Base-by-base conservation (phyloP, 495 filamentous ascomycete genomes). In the Annulohypoxylon stygium region DNA sequence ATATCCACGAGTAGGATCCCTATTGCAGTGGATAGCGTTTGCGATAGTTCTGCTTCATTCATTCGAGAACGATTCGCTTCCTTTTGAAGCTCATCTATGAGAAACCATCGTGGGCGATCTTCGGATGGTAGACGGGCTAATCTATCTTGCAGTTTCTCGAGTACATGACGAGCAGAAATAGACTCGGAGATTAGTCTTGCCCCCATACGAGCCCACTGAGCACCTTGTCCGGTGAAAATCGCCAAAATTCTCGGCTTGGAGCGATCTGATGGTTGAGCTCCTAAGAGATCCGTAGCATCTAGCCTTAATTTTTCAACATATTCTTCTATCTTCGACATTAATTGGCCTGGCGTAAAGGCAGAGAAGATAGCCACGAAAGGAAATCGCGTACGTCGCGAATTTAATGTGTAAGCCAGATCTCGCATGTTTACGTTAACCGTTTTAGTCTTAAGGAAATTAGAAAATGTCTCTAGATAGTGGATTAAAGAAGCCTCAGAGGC, bases 1-100 rank as follows among this genome's bases (percentile, higher is more conserved):
- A 90, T 59, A 4, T 87, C 80, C 0, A 88, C 83, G 3, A 90
- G 66, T 0, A 82, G 41, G n/a, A 88, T 75, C 53, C 88, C 84
- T 0, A 88, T 30, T 0, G 85, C 84, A 0, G 85, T 85, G 41
- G 84, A 86, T 0, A 87, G 54, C 0, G 88, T 85, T 61, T 88
- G 86, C 0, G 83, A 82, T 0, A 88, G 8, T 2, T 59, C 79
- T 0, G 83, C 81, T 34, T 83, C 70, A 2, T 71, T 71, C 0
- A 71, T 0, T 0, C 79, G 43, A 0, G 78, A 75, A 65, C 67
- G 77, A 0, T 30, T 25, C 0, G 76, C 75, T 2, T 30, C 14
- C 1, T 59, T 41, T 1, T 75, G 66, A 7, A 82, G 67, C 0
- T 80, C 65, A 0, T 73, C 76, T 4, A 23, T n/a, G 0, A 79